A percentile compares a stretch with the other conserved stretches of the same genome.
phyloP scores from a whole-genome alignment of 2,329 filamentous ascomycete species.

The Mycocentrospora acerina region DNA sequence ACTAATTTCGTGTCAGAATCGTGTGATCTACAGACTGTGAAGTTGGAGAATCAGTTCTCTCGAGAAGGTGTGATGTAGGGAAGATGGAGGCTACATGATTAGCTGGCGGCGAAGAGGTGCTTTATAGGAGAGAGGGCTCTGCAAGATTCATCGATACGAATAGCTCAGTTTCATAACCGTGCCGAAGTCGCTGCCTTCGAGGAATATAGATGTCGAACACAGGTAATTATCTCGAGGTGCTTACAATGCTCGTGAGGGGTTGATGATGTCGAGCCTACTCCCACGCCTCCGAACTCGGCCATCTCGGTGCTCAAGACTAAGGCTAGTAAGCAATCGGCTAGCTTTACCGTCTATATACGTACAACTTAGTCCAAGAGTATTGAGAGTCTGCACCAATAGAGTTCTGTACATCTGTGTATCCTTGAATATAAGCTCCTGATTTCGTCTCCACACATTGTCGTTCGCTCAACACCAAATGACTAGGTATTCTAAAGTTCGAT shows the following conservation, averaged over 20 bases:
- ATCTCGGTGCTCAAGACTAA: not conserved
- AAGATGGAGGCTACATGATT: not conserved
- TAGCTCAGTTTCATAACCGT: not conserved
- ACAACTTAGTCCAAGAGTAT: no score
- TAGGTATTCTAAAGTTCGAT: no score
- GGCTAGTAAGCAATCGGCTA: no score
- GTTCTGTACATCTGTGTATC: no score
- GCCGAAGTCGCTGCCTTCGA: not conserved
- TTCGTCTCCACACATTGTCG: no score
- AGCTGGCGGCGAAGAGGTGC: not conserved
- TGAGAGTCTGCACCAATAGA: no score
- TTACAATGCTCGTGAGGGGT: not conserved
- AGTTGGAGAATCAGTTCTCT: not conserved
- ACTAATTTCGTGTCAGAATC: not conserved
- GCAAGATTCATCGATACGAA: not conserved
- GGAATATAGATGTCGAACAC: not conserved
- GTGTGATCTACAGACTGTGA: not conserved
- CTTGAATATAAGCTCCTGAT: no score
- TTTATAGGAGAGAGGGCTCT: not conserved
- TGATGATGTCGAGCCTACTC: not conserved
- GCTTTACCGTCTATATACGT: no score
- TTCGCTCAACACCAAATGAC: no score
- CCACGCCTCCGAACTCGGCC: not conserved
- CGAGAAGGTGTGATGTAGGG: not conserved
- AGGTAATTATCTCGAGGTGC: not conserved